A percentile compares a stretch with the other conserved stretches of the same genome.
These are phyloP conservation scores for Ceratobasidium sp. DNA, from an alignment of 1,284 basidiomycete species.

Conservation along the genomic window DNA sequence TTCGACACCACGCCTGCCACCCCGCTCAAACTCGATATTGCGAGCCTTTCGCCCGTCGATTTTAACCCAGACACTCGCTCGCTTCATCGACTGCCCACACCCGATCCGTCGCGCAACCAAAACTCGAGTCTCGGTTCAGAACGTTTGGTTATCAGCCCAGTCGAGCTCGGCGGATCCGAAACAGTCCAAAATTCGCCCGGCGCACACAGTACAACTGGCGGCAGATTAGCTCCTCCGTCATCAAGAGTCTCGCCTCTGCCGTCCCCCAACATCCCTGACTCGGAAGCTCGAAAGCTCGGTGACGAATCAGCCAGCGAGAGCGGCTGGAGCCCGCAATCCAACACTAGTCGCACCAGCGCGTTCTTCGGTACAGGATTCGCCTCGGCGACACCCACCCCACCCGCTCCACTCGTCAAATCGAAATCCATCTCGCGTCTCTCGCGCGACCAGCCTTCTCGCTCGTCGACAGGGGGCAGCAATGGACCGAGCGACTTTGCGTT, in stretches of 20 bases:
- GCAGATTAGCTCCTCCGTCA: slow-evolving; percentile 8
- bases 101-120: slow-evolving; percentile 1
- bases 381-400: slow-evolving; percentile 7
- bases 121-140: slow-evolving; percentile 23
- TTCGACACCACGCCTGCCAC: neutral
- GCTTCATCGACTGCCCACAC: slow-evolving; percentile 20
- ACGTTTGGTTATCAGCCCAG: neutral
- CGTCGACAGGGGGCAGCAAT: neutral
- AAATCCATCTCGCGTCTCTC: slow-evolving; percentile 25
- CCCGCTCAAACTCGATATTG: slow-evolving; percentile 24
- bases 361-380: slow-evolving; percentile 13
- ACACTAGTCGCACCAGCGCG: slow-evolving; percentile 16
- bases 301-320: slow-evolving; percentile 1
- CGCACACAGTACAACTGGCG: neutral
- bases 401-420: slow-evolving; percentile 15
- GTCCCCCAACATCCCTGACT: neutral
- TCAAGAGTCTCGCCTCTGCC: slow-evolving; percentile 13
- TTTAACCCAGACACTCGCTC: neutral
- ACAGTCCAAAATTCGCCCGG: slow-evolving; percentile 15
- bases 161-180: neutral
- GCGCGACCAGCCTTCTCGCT: neutral
- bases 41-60: slow-evolving; percentile 17
- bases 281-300: neutral
- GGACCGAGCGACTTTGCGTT: slow-evolving; percentile 26
- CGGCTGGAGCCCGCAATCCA: slow-evolving; percentile 18